phyloP scores from a whole-genome alignment of 768 basidiomycete genomes.

The Boletus rufocinnamomeus region DNA sequence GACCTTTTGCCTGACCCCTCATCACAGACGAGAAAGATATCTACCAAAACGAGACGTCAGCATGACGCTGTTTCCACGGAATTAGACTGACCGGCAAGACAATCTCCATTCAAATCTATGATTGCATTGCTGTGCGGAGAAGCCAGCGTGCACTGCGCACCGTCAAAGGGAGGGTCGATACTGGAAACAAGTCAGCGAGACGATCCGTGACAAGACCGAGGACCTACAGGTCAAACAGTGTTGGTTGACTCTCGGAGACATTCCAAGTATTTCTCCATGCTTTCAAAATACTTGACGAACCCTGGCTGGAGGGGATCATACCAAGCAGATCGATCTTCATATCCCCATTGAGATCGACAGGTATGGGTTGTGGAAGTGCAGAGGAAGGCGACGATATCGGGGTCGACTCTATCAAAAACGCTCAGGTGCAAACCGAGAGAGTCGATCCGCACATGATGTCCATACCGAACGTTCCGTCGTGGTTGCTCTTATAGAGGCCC shows the following conservation, averaged over 20 bases:
- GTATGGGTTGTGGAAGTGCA: conserved; percentile 74
- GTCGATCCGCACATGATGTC: not conserved
- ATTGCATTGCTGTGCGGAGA: conserved; percentile 95
- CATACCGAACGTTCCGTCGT: conserved; percentile 68
- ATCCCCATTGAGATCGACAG: conserved; percentile 84
- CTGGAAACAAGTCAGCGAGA: conserved; percentile 37
- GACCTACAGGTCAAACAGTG: conserved; percentile 69
- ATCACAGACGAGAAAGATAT: conserved; percentile 88
- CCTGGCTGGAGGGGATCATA: conserved; percentile 44
- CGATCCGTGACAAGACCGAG: not conserved
- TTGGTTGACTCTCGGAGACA: conserved; percentile 48
- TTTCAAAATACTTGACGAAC: conserved; percentile 45
- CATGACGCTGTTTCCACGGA: not conserved
- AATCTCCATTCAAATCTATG: conserved; percentile 94
- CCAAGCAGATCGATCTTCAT: conserved; percentile 90
- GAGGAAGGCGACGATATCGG: conserved; percentile 63
- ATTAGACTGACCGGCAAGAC: conserved; percentile 69
- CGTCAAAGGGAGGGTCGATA: conserved; percentile 58
- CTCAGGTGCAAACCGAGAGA: not conserved
- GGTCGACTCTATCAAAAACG: conserved; percentile 23
- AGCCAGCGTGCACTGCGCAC: conserved; percentile 70
- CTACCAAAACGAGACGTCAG: conserved; percentile 39
- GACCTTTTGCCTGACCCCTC: conserved; percentile 56
- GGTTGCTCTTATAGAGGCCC: conserved; percentile 65
- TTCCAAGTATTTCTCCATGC: conserved; percentile 87